Percentiles rank a stretch among this genome's conserved stretches.
These are phyloP conservation scores for Persicaria maculosa DNA, from an alignment of 148 eudicot species.

Conservation along the genomic window DNA sequence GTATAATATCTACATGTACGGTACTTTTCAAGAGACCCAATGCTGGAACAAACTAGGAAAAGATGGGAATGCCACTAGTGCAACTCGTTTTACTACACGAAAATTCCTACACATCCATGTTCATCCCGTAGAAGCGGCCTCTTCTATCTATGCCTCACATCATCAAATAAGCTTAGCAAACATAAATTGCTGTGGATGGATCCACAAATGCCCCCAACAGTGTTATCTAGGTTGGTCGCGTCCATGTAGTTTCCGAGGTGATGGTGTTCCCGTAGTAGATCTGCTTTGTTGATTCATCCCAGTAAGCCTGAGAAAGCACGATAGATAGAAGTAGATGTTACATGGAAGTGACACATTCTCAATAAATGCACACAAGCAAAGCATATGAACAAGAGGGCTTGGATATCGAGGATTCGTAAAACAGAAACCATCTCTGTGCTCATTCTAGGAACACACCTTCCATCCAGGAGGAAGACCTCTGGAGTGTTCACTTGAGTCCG, in stretches of 20 bases:
- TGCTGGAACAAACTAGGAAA: neutral
- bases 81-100: neutral
- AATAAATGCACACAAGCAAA: neutral
- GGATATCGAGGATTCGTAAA: neutral
- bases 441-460: constrained; percentile 48
- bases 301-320: constrained; percentile 45
- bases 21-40: neutral
- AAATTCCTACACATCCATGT: neutral
- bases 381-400: neutral
- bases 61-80: neutral
- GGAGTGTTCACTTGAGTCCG: constrained; percentile 53
- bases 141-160: too few relatives aligned
- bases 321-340: neutral
- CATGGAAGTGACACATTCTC: neutral
- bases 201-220: neutral
- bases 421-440: neutral
- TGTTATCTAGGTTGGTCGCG: constrained; percentile 35
- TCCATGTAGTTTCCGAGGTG: constrained; percentile 89
- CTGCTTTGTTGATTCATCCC: constrained; percentile 83
- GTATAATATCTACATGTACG: neutral
- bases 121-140: neutral
- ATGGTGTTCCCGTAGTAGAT: constrained; percentile 64
- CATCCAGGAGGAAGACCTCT: constrained; percentile 83
- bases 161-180: neutral
- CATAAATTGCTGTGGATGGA: neutral